These are phyloP conservation scores for Acidiella bohemica DNA, from an alignment of 495 filamentous ascomycete genomes.

Conservation along the genomic window DNA sequence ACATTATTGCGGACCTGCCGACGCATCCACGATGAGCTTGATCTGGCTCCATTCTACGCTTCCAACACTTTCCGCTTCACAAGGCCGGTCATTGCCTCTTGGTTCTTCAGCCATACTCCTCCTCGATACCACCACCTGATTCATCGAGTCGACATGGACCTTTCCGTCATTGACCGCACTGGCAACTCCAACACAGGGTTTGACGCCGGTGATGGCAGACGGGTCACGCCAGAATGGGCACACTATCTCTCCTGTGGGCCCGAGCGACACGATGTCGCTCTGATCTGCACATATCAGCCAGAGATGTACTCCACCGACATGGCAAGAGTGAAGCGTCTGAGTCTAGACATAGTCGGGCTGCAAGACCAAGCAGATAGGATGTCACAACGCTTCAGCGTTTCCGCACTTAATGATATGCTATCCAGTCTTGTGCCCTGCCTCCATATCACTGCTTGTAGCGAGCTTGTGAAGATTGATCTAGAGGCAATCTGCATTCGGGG, in stretches of 20 bases:
- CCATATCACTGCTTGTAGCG: no score
- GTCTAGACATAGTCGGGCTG: neutral
- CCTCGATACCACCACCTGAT: neutral
- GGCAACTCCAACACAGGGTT: neutral
- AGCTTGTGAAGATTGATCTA: no score
- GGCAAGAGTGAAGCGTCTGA: neutral
- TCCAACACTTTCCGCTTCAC: conserved; percentile 3
- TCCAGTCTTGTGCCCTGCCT: no score
- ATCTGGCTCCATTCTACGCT: neutral
- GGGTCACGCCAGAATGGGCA: neutral
- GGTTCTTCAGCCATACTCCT: neutral
- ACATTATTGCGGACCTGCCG: neutral
- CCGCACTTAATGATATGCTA: no score
- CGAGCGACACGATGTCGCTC: neutral
- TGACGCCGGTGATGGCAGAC: neutral
- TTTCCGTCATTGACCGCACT: neutral
- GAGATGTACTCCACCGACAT: neutral
- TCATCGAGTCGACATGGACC: neutral
- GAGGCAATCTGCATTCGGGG: no score
- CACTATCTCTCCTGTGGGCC: neutral
- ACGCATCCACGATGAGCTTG: neutral
- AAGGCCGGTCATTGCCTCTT: neutral
- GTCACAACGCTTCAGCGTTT: no score
- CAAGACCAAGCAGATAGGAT: no score
- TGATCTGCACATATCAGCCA: neutral